These are phyloP conservation scores for Verticillium zaregamsianum DNA, from an alignment of 2,329 filamentous ascomycete genomes.

Conservation along the genomic window DNA sequence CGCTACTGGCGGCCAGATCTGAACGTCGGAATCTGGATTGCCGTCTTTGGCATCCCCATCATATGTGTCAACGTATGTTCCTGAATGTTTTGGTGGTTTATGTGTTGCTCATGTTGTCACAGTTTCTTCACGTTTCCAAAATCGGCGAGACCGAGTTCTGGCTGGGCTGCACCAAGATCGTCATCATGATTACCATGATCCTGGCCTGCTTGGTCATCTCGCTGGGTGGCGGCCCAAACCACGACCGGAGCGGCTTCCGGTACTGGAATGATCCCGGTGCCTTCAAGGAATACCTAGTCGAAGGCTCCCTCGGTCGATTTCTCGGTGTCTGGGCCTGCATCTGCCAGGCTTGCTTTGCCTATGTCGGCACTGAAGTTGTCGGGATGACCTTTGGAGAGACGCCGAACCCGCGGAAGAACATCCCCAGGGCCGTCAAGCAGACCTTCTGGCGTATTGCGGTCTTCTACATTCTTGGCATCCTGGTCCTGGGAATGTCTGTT, in stretches of 20 bases:
- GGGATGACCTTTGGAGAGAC: slow-evolving; percentile 65
- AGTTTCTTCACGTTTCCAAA: slow-evolving; percentile 32
- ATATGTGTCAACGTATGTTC: slow-evolving; percentile 27
- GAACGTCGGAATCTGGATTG: slow-evolving; percentile 33
- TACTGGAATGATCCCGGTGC: slow-evolving; percentile 40
- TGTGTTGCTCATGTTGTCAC: background rate
- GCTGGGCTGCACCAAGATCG: slow-evolving; percentile 39
- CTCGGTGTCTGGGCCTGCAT: slow-evolving; percentile 34
- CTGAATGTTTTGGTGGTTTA: background rate
- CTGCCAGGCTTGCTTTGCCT: slow-evolving; percentile 33
- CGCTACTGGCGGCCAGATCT: slow-evolving; percentile 32
- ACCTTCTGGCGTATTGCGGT: slow-evolving; percentile 19
- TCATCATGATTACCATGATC: slow-evolving; percentile 36
- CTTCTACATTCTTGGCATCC: slow-evolving; percentile 18
- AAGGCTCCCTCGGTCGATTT: slow-evolving; percentile 31
- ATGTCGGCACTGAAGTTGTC: slow-evolving; percentile 64
- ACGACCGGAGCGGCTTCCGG: slow-evolving; percentile 33
- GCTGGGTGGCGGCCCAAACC: slow-evolving; percentile 32
- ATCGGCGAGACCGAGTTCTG: slow-evolving; percentile 21
- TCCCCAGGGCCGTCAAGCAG: slow-evolving; percentile 17
- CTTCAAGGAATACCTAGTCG: slow-evolving; percentile 29
- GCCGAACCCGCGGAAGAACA: slow-evolving; percentile 16
- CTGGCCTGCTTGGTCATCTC: slow-evolving; percentile 31
- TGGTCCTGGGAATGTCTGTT: slow-evolving; percentile 18
- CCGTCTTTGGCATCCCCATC: slow-evolving; percentile 27